Percentiles rank a stretch among this genome's conserved stretches.
These are phyloP conservation scores for Vitis rotundifolia DNA, from an alignment of 164 flowering plant species.

Conservation along the genomic window DNA sequence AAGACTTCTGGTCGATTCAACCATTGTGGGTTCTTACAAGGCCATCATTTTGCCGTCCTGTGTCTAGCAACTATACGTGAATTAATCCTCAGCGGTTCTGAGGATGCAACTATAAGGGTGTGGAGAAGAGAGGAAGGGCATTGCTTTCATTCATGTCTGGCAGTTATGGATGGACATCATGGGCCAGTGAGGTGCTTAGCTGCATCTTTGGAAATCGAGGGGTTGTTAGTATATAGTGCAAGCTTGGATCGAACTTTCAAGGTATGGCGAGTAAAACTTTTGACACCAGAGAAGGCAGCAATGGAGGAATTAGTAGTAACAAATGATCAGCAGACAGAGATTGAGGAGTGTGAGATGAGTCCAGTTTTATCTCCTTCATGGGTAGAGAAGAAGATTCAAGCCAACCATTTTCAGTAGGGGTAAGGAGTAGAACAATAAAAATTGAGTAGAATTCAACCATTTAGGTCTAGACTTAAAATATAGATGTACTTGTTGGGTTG, in stretches of 20 bases:
- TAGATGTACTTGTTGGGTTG: no score
- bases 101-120: no score
- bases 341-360: constrained; percentile 29
- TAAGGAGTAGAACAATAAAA: no score
- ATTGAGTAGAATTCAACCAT: no score
- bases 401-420: constrained; percentile 3
- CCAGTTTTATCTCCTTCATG: constrained; percentile 66
- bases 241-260: constrained; percentile 49
- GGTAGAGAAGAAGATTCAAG: constrained; percentile 62
- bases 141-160: constrained; percentile 34
- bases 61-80: no score
- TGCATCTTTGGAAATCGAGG: constrained; percentile 44
- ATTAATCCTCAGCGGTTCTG: no score
- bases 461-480: no score
- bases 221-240: constrained; percentile 43
- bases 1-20: no score
- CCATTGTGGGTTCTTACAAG: no score
- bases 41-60: no score
- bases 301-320: constrained; percentile 10
- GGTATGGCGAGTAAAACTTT: constrained; percentile 50
- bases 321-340: constrained; percentile 15
- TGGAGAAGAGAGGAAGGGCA: not conserved
- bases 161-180: constrained; percentile 45
- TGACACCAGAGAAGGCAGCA: constrained; percentile 20
- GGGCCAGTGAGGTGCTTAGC: constrained; percentile 55